These are phyloP conservation scores for Neoboletus magnificus DNA, from an alignment of 768 basidiomycete species.

Conservation along the genomic window DNA sequence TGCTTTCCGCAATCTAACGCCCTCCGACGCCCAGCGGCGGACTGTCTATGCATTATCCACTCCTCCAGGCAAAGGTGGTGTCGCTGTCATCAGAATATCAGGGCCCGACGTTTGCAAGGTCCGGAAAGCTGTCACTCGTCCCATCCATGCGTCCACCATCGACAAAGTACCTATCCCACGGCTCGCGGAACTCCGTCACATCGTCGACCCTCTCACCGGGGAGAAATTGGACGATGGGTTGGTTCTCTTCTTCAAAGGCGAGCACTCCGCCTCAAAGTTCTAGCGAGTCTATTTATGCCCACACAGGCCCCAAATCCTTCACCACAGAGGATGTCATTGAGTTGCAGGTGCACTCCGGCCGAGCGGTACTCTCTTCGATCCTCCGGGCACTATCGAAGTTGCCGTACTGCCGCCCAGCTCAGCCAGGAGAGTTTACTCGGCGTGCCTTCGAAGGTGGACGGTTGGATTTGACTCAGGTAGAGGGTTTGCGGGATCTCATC, in stretches of 20 bases:
- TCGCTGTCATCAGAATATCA: slow-evolving; percentile 80
- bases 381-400: slow-evolving; percentile 59
- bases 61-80: slow-evolving; percentile 79
- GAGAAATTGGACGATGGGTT: slow-evolving; percentile 77
- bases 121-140: slow-evolving; percentile 57
- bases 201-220: slow-evolving; percentile 58
- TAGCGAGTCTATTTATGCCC: neutral
- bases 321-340: slow-evolving; percentile 83
- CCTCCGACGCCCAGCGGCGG: slow-evolving; percentile 51
- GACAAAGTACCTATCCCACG: slow-evolving; percentile 49
- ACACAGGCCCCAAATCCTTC: slow-evolving; percentile 70
- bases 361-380: slow-evolving; percentile 72
- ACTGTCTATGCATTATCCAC: slow-evolving; percentile 91
- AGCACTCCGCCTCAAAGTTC: slow-evolving; percentile 9
- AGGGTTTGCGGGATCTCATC: slow-evolving; percentile 82
- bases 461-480: slow-evolving; percentile 84
- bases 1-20: slow-evolving; percentile 12
- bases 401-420: slow-evolving; percentile 70
- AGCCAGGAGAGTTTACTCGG: slow-evolving; percentile 85
- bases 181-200: slow-evolving; percentile 65
- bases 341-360: slow-evolving; percentile 83
- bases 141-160: slow-evolving; percentile 7
- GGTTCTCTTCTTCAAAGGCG: slow-evolving; percentile 79
- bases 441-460: slow-evolving; percentile 79
- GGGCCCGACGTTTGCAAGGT: slow-evolving; percentile 69